Evolutionary conservation across 108 stramenopile species (phyloP), one percentile per base, ranked within the genome.

Genomic region (Nitzschia putrida): DNA sequence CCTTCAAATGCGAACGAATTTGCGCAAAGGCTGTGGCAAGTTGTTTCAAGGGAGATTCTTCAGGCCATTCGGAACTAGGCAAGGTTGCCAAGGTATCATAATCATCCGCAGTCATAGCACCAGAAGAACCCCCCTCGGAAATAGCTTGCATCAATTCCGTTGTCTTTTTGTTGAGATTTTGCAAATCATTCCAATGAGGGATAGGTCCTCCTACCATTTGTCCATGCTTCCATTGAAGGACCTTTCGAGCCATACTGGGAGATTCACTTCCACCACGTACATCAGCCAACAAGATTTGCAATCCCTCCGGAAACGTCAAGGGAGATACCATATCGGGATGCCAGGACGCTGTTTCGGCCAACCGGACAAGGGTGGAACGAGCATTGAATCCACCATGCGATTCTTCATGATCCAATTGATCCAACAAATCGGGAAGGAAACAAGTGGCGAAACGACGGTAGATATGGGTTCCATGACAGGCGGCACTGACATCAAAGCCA

Each of bases 401-500:
- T 37, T 71, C 67, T 37, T 57, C 57, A 24, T 67, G 42, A 56
- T 79, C 83, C 14, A 91, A 73, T 11, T 61, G 68, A 41, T 66
- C 71, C 66, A 96, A 76, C 41, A 91, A 68, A 53, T 86, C 80
- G 8, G 75, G 64, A 18, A 98, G 69, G 7, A 81, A 37, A 12
- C 53, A 55, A 53, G 83, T 78, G 7, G 91, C 88, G 71, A 96
- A 95, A 25, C 95, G 80, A 16, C 80, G 79, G 76, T 96, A 98
- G 0, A 89, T 78, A 66, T 95, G 95, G 20, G 90, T 93, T 23
- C 97, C 97, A 63, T 85, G 83, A 49, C 90, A 84, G 21, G 97
- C 97, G 2, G 93, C 81, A 43, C 86, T 84, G 13, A 98, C 96
- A 69, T 98, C 97, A 69, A 98, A 98, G 18, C 97, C 97, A 61